Conservation (phyloP, 257 asterid genomes). For the Solanum tacnaense region DNA sequence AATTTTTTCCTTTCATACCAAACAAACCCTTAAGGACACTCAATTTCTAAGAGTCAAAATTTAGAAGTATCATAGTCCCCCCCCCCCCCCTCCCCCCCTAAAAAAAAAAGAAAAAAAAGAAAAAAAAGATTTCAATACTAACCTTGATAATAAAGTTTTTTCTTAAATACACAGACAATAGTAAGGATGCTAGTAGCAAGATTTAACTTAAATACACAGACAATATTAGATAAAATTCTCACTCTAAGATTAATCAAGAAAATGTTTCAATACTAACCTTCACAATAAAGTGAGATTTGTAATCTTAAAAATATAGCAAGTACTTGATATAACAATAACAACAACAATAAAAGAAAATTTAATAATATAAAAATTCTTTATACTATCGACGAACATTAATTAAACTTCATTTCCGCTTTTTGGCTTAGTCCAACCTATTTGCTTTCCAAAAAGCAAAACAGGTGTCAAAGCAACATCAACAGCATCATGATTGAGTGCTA, state of each 20-base stretch:
- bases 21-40: background rate
- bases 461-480: background rate
- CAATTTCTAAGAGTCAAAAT: background rate
- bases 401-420: background rate
- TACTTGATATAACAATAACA: background rate
- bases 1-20: too few relatives aligned
- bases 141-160: too few relatives aligned
- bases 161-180: too few relatives aligned
- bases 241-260: background rate
- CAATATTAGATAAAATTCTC: background rate
- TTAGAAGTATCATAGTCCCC: background rate
- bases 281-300: background rate
- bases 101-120: too few relatives aligned
- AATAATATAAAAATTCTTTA: background rate
- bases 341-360: background rate
- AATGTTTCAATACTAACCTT: background rate
- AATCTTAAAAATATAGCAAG: background rate
- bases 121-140: too few relatives aligned
- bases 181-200: too few relatives aligned
- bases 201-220: background rate
- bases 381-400: background rate
- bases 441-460: background rate
- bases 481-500: background rate
- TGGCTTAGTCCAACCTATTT: background rate
- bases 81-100: accelerated